Conservation (phyloP, 2,329 filamentous ascomycete genomes). For the Penicillium corylophilum region DNA sequence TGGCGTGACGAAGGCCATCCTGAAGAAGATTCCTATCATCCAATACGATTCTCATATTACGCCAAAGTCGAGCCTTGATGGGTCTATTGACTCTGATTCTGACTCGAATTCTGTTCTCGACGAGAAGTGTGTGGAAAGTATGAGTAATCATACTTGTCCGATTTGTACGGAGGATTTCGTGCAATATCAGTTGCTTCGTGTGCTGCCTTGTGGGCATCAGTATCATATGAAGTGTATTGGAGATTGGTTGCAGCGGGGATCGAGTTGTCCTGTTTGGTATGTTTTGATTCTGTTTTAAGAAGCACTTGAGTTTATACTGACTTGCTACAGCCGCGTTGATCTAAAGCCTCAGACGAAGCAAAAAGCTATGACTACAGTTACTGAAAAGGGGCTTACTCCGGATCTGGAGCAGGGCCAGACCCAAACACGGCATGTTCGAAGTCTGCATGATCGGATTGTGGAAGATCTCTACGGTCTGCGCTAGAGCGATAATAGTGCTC, state of each 20-base stretch:
- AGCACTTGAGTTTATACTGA: not conserved
- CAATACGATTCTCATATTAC: slow-evolving; percentile 1
- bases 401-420: not conserved
- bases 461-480: not conserved
- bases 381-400: not conserved
- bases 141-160: slow-evolving; percentile 2
- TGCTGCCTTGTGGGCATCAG: slow-evolving; percentile 2
- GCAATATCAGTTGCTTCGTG: not conserved
- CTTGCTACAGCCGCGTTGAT: not conserved
- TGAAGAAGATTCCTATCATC: slow-evolving; percentile 4
- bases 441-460: not conserved
- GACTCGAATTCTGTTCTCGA: not conserved
- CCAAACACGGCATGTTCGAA: not conserved
- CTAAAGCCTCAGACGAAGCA: not conserved
- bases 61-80: not conserved
- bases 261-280: slow-evolving; percentile 2
- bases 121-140: not conserved
- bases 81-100: not conserved
- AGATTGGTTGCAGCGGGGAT: slow-evolving; percentile 1
- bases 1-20: not conserved
- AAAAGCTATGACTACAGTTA: not conserved
- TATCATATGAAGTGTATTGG: slow-evolving; percentile 1
- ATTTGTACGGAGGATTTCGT: slow-evolving; percentile 9
- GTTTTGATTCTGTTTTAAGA: not conserved
- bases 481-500: not conserved